Conservation (phyloP, 805 yeast genomes). For the Saccharomyces mikatae region DNA sequence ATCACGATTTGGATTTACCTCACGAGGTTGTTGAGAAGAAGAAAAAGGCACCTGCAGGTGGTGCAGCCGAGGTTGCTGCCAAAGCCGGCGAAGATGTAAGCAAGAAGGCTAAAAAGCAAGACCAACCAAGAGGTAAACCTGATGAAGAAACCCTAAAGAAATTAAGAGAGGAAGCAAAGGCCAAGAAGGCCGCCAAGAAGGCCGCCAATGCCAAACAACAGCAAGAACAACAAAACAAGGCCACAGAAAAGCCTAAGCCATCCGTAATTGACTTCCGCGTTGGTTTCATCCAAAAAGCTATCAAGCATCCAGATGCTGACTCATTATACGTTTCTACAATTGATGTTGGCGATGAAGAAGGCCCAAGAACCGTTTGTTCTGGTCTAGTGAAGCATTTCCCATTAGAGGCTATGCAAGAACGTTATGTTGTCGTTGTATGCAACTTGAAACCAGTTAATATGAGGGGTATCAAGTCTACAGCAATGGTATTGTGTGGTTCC, state of each 20-base stretch:
- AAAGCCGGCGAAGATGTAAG: conserved; percentile 12
- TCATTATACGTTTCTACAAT: conserved; percentile 92
- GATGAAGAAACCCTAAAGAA: conserved; percentile 41
- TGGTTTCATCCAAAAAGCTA: conserved; percentile 93
- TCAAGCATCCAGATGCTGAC: conserved; percentile 97
- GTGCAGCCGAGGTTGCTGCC: conserved; percentile 9
- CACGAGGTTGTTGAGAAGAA: conserved; percentile 59
- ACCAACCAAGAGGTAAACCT: conserved; percentile 37
- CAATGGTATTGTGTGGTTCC: conserved; percentile 96
- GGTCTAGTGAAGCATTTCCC: conserved; percentile 88
- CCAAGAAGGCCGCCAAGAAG: conserved; percentile 49
- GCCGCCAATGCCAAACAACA: conserved; percentile 49
- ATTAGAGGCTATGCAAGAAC: conserved; percentile 90
- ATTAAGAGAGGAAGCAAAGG: conserved; percentile 48
- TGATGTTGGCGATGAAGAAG: conserved; percentile 91
- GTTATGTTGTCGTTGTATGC: conserved; percentile 84
- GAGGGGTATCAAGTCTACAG: conserved; percentile 94
- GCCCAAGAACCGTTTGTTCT: conserved; percentile 97
- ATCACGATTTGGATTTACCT: conserved; percentile 58
- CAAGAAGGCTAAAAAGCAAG: conserved; percentile 19
- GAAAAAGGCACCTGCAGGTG: conserved; percentile 40
- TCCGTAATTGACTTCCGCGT: conserved; percentile 86
- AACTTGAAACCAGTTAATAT: conserved; percentile 95
- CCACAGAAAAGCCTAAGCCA: conserved; percentile 63
- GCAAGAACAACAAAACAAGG: conserved; percentile 29